phyloP scores from a whole-genome alignment of 2,329 filamentous ascomycete genomes.

The Cadophora sp. region DNA sequence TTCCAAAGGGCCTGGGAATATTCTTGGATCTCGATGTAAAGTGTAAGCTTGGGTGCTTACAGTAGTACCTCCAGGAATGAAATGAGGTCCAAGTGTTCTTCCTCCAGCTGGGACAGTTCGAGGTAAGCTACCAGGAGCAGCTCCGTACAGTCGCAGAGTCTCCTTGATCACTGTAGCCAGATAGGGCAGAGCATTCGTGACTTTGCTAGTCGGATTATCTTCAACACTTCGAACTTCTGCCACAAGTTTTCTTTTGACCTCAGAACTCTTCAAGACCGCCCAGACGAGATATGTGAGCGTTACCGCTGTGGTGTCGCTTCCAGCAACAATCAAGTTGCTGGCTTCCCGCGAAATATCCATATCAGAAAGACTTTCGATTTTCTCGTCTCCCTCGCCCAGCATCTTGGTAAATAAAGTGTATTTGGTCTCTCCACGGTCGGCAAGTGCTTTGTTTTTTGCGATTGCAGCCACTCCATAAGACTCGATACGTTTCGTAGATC shows the following conservation, averaged over 20 bases:
- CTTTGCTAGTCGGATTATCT: conserved; percentile 17
- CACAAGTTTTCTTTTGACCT: conserved; percentile 13
- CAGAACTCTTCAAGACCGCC: conserved; percentile 22
- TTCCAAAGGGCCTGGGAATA: conserved; percentile 45
- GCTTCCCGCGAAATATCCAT: conserved; percentile 21
- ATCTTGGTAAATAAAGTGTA: conserved; percentile 22
- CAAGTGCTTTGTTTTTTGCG: conserved; percentile 9
- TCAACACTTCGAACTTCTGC: conserved; percentile 10
- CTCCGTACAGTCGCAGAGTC: conserved; percentile 46
- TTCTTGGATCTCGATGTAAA: conserved; percentile 47
- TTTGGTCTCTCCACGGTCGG: conserved; percentile 6
- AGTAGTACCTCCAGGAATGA: conserved; percentile 45
- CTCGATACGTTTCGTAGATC: not conserved
- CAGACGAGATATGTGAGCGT: conserved; percentile 44
- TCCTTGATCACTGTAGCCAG: conserved; percentile 47
- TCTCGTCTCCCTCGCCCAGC: conserved; percentile 17
- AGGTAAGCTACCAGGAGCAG: conserved; percentile 45
- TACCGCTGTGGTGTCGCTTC: conserved; percentile 51
- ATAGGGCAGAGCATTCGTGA: conserved; percentile 38
- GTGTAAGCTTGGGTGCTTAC: conserved; percentile 49
- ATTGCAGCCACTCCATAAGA: conserved; percentile 42
- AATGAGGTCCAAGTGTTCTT: conserved; percentile 42
- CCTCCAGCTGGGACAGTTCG: conserved; percentile 43
- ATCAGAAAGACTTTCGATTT: conserved; percentile 12
- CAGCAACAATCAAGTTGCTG: conserved; percentile 45